These are phyloP conservation scores for Pseudoturritis turrita DNA, from an alignment of 345 rosid species.

Conservation along the genomic window DNA sequence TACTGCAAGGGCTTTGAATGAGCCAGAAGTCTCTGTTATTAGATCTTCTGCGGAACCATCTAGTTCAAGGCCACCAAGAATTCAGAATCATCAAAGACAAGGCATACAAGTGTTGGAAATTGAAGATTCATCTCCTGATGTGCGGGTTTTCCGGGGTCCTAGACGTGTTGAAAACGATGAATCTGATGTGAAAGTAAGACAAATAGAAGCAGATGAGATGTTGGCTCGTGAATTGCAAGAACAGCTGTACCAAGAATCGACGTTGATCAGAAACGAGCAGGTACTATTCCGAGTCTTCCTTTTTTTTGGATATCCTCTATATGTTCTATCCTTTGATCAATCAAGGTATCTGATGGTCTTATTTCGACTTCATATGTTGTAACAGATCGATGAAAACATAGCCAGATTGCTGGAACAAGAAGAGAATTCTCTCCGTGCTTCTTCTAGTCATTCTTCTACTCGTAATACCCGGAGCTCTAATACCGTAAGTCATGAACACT, in stretches of 20 bases:
- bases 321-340: neutral
- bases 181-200: constrained; percentile 58
- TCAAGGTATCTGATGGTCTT: constrained; percentile 3
- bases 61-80: constrained; percentile 50
- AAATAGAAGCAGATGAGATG: constrained; percentile 85
- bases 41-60: constrained; percentile 57
- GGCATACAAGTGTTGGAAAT: constrained; percentile 39
- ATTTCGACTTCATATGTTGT: constrained; percentile 3
- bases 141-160: constrained; percentile 21
- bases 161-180: constrained; percentile 35
- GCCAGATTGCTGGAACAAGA: constrained; percentile 62
- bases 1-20: constrained; percentile 37
- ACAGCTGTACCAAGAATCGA: constrained; percentile 62
- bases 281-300: constrained; percentile 30
- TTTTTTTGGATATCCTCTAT: neutral
- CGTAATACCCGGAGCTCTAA: constrained; percentile 24
- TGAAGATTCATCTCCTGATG: constrained; percentile 44
- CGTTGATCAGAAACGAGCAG: constrained; percentile 37
- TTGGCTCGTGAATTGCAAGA: constrained; percentile 92
- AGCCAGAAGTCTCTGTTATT: constrained; percentile 44
- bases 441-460: constrained; percentile 27
- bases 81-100: constrained; percentile 27
- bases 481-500: constrained; percentile 39
- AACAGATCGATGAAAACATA: constrained; percentile 59
- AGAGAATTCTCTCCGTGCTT: constrained; percentile 41